Conservation (phyloP, 2,329 filamentous ascomycete genomes). For the Scolecobasidium constrictum region DNA sequence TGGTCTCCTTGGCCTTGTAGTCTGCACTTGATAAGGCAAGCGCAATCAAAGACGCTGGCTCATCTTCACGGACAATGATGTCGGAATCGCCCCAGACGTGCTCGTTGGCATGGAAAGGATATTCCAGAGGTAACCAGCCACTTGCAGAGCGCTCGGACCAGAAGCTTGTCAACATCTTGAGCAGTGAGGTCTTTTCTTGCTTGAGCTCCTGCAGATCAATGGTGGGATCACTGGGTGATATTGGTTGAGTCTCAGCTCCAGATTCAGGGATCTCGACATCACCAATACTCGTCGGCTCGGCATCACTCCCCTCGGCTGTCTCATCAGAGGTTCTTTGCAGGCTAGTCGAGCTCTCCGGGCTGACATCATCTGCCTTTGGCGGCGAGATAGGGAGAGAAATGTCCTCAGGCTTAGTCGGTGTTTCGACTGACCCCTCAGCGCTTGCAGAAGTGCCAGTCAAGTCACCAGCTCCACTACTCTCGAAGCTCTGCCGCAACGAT, state of each 20-base stretch:
- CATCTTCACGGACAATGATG: slow-evolving; percentile 93
- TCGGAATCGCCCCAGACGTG: slow-evolving; percentile 96
- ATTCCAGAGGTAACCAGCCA: slow-evolving; percentile 86
- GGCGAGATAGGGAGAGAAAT: background rate
- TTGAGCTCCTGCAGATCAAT: slow-evolving; percentile 64
- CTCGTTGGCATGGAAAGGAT: slow-evolving; percentile 70
- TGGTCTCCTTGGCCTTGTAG: slow-evolving; percentile 68
- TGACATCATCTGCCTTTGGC: background rate
- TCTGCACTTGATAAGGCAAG: slow-evolving; percentile 82
- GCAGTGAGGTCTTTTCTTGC: slow-evolving; percentile 82
- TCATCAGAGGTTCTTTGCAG: slow-evolving; percentile 13
- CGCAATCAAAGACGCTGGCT: slow-evolving; percentile 91
- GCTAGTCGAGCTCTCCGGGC: slow-evolving; percentile 10
- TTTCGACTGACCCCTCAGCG: slow-evolving; percentile 13
- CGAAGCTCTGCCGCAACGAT: slow-evolving; percentile 17
- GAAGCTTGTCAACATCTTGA: slow-evolving; percentile 95
- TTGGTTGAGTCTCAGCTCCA: slow-evolving; percentile 17
- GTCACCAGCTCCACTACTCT: slow-evolving; percentile 11
- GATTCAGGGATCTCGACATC: slow-evolving; percentile 50
- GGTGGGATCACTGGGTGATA: slow-evolving; percentile 42
- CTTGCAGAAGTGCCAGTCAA: background rate
- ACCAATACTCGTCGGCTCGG: slow-evolving; percentile 60
- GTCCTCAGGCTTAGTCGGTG: background rate
- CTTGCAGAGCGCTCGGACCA: slow-evolving; percentile 97
- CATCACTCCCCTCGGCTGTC: slow-evolving; percentile 47